Percentiles rank a stretch among this genome's conserved stretches.
Conservation (phyloP, 2,329 filamentous ascomycete species). For the Sarocladium oryzae region DNA sequence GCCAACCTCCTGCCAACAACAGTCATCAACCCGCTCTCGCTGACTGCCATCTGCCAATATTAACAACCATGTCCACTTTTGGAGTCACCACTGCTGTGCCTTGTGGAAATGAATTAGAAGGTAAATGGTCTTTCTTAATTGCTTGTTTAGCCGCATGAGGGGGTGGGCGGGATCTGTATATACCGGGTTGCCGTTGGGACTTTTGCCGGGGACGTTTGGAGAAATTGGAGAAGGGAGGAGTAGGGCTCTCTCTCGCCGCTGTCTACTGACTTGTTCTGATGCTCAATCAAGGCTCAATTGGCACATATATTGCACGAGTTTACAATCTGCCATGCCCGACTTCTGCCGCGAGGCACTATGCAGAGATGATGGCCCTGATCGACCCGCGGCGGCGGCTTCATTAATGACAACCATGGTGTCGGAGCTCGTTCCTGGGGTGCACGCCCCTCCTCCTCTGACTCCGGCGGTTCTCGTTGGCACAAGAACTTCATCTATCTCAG, state of each 20-base stretch:
- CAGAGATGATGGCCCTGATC: neutral
- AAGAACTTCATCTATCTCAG: neutral
- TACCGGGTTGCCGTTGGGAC: neutral
- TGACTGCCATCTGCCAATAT: too few relatives aligned
- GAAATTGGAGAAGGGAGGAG: neutral
- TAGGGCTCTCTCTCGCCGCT: too few relatives aligned
- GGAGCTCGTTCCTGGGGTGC: neutral
- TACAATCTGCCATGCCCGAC: neutral
- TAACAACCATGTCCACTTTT: too few relatives aligned
- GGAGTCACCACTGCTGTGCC: too few relatives aligned
- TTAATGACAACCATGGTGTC: neutral
- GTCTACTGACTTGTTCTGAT: neutral
- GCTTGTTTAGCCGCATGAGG: slow-evolving; percentile 5
- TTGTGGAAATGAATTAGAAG: too few relatives aligned
- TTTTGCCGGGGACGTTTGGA: slow-evolving; percentile 5
- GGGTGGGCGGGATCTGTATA: neutral
- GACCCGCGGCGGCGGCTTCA: neutral
- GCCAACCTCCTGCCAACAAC: too few relatives aligned
- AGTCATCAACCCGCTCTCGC: too few relatives aligned
- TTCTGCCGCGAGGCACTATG: neutral
- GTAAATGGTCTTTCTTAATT: too few relatives aligned
- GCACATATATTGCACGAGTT: neutral
- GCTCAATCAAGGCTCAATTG: neutral
- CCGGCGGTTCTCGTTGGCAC: neutral
- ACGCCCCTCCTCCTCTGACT: neutral